Evolutionary conservation across 2,329 filamentous ascomycete genomes (phyloP), one percentile per base, ranked within the genome.

Genomic region (Colletotrichum sp.): DNA sequence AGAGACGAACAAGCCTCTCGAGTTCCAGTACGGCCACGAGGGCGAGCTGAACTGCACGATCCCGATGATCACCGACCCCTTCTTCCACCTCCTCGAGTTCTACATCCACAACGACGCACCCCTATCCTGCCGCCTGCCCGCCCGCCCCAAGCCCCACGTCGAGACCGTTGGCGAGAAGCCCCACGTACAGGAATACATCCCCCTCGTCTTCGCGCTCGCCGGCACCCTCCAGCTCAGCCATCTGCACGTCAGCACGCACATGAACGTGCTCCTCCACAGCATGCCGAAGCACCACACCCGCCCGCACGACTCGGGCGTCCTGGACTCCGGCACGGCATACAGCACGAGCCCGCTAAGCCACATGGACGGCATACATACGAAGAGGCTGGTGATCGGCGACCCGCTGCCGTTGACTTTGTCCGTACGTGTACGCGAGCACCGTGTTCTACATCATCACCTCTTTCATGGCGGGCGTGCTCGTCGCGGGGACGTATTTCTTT

Each of bases 61-160:
- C 80, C 88, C 93, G 82, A 90, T 94, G 85, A 89, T 96, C 80
- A 89, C 91, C 80, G 95, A 96, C 83, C 91, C 94, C 55, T 94
- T 96, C 89, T 97, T 95, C 89, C 95, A 97, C 86, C 91, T 96
- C 67, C 93, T 96, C 87, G 95, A 98, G 87, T 98, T 98, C 90
- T 98, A 98, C 89, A 93, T 98, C 84, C 97, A 98, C 89, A 96
- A 94, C 87, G 97, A 99, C 86, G 96, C 96, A 22, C 97, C 97
- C 12, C 89, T 98, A 66, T 93, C 95, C 70, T 99, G 97, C 85
- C 96, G 97, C 68, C 91, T 98, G 16, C 95, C 96, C 32, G 92
- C 95, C 0, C 93, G 94, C 9, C 96, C 96, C 0, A 83, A 89
- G 15, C 85, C 87, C 9, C 88, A 91, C 77, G 84, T 91, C 78